Evolutionary conservation across 1,284 basidiomycete genomes (phyloP).

Genomic region (Boletus smithii): DNA sequence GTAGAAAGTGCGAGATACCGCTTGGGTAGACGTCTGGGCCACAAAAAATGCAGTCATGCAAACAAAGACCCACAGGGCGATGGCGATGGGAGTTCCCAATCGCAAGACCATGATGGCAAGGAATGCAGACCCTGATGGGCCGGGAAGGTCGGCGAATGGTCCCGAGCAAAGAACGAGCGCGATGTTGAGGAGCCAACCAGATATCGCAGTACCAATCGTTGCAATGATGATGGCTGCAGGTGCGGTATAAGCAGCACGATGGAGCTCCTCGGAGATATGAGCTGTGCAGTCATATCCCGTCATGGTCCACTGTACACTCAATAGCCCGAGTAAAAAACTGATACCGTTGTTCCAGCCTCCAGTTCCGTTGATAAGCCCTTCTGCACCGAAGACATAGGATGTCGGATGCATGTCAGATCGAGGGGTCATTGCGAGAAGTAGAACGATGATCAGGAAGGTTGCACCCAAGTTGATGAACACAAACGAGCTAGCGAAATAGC

Average conservation of each 20-base stretch:
- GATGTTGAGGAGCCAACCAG: slow-evolving; percentile 84
- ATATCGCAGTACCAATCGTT: slow-evolving; percentile 80
- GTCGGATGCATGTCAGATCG: slow-evolving; percentile 78
- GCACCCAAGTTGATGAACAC: slow-evolving; percentile 86
- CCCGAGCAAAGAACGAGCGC: slow-evolving; percentile 82
- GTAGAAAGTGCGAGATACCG: slow-evolving; percentile 83
- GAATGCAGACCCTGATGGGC: slow-evolving; percentile 52
- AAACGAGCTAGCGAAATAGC: slow-evolving; percentile 74
- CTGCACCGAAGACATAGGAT: slow-evolving; percentile 74
- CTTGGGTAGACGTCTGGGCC: slow-evolving; percentile 78
- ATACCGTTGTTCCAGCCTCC: slow-evolving; percentile 80
- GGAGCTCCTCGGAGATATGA: slow-evolving; percentile 91
- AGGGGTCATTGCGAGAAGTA: slow-evolving; percentile 75
- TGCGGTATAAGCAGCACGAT: slow-evolving; percentile 81
- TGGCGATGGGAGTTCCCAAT: slow-evolving; percentile 67
- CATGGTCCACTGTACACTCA: slow-evolving; percentile 93
- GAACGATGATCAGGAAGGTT: slow-evolving; percentile 78
- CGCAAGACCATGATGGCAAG: slow-evolving; percentile 69
- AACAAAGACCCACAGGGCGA: slow-evolving; percentile 75
- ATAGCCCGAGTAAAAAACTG: slow-evolving; percentile 82
- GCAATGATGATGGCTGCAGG: slow-evolving; percentile 84
- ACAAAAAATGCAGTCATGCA: slow-evolving; percentile 84
- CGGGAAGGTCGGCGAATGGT: slow-evolving; percentile 59
- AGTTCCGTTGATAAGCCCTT: slow-evolving; percentile 68
- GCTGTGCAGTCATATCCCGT: slow-evolving; percentile 78